Evolutionary conservation across 2,329 filamentous ascomycete species (phyloP), one percentile per base, ranked within the genome.

Genomic region (Fusarium sp.): DNA sequence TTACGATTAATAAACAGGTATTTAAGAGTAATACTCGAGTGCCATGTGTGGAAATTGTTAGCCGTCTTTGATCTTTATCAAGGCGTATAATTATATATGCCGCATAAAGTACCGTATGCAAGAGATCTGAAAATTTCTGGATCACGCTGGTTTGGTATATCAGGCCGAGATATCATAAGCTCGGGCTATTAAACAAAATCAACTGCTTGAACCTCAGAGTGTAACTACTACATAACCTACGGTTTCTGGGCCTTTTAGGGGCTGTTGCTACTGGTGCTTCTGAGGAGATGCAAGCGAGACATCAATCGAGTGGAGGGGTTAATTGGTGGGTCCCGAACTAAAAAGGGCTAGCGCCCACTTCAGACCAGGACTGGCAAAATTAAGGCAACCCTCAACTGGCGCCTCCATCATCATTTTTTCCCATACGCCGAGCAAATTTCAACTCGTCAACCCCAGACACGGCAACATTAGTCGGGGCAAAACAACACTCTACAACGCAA

Each of bases 381-480:
- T 84, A 80, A 81, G 80, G 81, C 81, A 84, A 81, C 82, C 82
- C 83, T 83, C 81, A 82, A 68, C 78, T 78, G 74, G 76, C 77
- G 77, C 75, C 77, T 77, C 77, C 79, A 79, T 80, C 78, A 78
- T 80, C 77, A 77, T 79, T 81, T 83, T 72, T 83, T 82, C 80
- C 78, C 75, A 79, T 79, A 79, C 80, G 80, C 77, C 80, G 82
- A 84, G 82, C 81, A 84, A 84, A 81, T 83, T 84, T 84, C 82
- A 79, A 76, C 81, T 82, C 80, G 81, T 78, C 81, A 84, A 82
- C 80, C 81, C 82, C 82, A 83, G 82, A 82, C 82, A 80, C 81
- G 79, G 79, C 82, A 81, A 79, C 79, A 78, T 77, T 82, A 75
- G 81, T 82, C 81, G 81, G 81, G 82, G 82, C 79, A 76, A 73